Evolutionary conservation across 495 filamentous ascomycete genomes (phyloP), one percentile per base, ranked within the genome.

Genomic region (Neurospora sp.): DNA sequence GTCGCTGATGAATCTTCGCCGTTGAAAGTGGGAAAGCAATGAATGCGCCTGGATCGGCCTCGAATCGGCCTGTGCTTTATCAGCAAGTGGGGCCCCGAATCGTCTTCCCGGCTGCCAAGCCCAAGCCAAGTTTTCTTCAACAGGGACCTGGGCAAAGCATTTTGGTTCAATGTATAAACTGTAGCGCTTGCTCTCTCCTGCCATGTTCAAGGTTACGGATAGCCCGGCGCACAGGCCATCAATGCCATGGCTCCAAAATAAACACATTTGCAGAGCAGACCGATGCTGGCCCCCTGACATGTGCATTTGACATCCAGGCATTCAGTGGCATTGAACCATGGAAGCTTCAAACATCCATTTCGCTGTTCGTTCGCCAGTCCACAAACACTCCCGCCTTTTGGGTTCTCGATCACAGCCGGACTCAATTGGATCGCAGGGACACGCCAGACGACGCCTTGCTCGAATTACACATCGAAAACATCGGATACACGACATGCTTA

Each of bases 51-150:
- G 72, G 54, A 76, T 76, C 76, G 75, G 77, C 72, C 76, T 76
- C 54, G 69, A 39, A 77, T 78, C 78, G 78, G 77, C 74, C 71
- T 69, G 3, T 77, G 78, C 78, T 80, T 80, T 80, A 80, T 80
- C 78, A 80, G 77, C 77, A 76, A 39, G 73, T 71, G 75, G 75
- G 54, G 75, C 42, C 7, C 54, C 54, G 18, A 9, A 6, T 31
- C 1, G 54, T 31, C 54, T 62, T 62, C 54, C 23, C 23, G 54
- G 31, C 12, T 31, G 23, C 48, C 48, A 27, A 62, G 54, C 54
- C 48, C 54, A 62, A 31, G 54, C 54, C 23, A 31, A 62, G 54
- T 62, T 62, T 62, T 31, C 54, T 16, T 31, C 54, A 62, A 31
- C 23, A 31, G 54, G 54, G 12, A 31, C 54, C 54, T 16, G 54